Conservation (phyloP, 2,329 filamentous ascomycete species). For the Talaromyces funiculosus region DNA sequence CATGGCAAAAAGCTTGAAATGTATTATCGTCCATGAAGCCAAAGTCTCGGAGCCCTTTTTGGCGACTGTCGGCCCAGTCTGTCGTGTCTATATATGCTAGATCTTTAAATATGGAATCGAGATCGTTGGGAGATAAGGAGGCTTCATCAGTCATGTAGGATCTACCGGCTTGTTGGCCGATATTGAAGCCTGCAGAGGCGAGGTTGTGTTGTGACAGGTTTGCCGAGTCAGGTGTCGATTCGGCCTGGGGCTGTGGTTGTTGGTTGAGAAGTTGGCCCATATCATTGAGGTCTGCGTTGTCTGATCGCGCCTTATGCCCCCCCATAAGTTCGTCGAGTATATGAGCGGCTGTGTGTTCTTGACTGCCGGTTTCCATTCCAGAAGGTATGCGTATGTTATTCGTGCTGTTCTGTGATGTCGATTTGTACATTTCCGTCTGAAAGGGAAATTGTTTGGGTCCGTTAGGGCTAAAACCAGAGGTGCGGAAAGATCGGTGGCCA, state of each 20-base stretch:
- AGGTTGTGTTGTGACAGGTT: slow-evolving; percentile 14
- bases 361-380: neutral
- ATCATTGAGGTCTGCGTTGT: slow-evolving; percentile 15
- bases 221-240: slow-evolving; percentile 29
- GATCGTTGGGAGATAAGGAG: slow-evolving; percentile 22
- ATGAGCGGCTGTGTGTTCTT: slow-evolving; percentile 11
- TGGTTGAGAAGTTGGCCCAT: slow-evolving; percentile 1
- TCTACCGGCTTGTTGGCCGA: slow-evolving; percentile 8
- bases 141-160: slow-evolving; percentile 11
- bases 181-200: neutral
- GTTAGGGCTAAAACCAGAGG: neutral
- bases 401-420: neutral
- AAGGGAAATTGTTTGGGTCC: neutral
- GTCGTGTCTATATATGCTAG: slow-evolving; percentile 42
- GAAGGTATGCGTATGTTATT: neutral
- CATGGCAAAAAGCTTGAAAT: slow-evolving; percentile 42
- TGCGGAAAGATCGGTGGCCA: neutral
- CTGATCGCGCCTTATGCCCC: slow-evolving; percentile 1
- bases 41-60: slow-evolving; percentile 39
- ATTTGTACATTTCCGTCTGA: neutral
- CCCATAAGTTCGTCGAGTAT: slow-evolving; percentile 20
- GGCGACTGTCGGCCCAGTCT: slow-evolving; percentile 38
- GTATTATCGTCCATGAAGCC: slow-evolving; percentile 41
- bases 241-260: slow-evolving; percentile 15
- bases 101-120: slow-evolving; percentile 43